Evolutionary conservation across 148 eudicot species (phyloP), one percentile per base, ranked within the genome.

Genomic region (Talinum fruticosum): DNA sequence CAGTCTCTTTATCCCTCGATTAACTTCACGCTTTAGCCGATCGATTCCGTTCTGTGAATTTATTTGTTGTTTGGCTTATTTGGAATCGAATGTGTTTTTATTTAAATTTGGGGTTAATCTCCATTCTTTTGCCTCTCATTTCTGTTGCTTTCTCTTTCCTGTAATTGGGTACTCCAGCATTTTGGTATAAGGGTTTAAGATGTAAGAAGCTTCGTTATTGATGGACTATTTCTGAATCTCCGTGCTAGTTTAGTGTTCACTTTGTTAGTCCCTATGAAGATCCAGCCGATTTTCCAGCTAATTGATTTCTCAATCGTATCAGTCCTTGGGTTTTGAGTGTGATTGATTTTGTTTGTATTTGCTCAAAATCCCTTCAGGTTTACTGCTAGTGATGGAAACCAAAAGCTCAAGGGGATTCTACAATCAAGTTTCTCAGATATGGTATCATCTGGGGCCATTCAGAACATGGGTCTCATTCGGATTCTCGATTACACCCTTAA

Each of bases 401-500:
- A 80, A 82, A 93, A 96, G 86, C 82, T 93, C 4, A 91, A 85
- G 77, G 91, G 90, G 47, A 83, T 90, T n/a, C 71, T 96, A 66
- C 95, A 88, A 38, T 90, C 98, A 49, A 81, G 87, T 76, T 83
- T 89, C 81, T 83, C 92, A 24, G 84, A 88, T 33, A 86, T 88
- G 85, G 93, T 96, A 8, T 81, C 81, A 18, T 90, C 91, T 19
- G 98, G 98, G 29, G 83, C 82, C 8, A 88, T 96, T 78, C 98
- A 96, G 85, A 96, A 91, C 77, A 54, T 96, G 84, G 93, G 99
- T 51, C 92, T 96, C 34, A 86, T 96, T 79, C 83, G 86, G 29
- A 57, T 96, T 59, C 79, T 88, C 23, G 89, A 93, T 75, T 96
- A 91, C 74, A 83, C 90, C 3, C 93, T 96, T 78, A 93, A 93